Evolutionary conservation across 139 green algal genomes (phyloP), one percentile per base, ranked within the genome.

Genomic region (Pedinophyceae sp.): DNA sequence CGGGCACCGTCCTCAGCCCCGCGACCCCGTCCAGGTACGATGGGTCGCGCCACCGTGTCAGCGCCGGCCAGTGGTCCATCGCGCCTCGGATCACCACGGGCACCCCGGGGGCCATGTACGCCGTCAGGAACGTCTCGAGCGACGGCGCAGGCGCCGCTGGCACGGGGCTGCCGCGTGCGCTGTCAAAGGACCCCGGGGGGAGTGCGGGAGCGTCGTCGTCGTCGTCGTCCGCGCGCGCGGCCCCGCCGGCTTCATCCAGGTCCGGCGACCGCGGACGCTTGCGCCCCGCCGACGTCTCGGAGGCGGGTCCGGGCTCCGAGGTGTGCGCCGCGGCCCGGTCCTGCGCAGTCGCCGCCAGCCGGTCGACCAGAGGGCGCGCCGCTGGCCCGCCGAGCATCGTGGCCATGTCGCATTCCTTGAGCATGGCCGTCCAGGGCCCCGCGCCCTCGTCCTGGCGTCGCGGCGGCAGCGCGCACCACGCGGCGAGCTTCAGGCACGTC

Each of bases 1-100:
- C 75, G 3, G 87, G 87, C 27, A 96, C 80, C 0, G 87, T 95
- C 24, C 87, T 70, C 7, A 39, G 41, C 0, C 86, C 88, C 4
- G 80, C 78, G 38, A 81, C 71, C n/a, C 17, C 18, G 13, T 46
- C 27, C 26, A 93, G 59, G 66, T 94, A 93, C 0, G 26, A 27
- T 23, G 74, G 26, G 47, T 85, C 65, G 1, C 52, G 49, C 85
- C 87, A 96, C 26, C 58, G 61, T 0, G 29, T 22, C 29, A 92
- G 26, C 0, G 87, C 87, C 3, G 87, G 85, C 87, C 87, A 96
- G 50, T 62, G 39, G 5, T 73, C 60, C 67, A 92, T 80, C 1
- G 52, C 67, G 0, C 74, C 72, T 23, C 67, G 49, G 25, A 78
- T n/a, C 7, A 63, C 16, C 23, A 52, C 54, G 5, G 52, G 48